Evolutionary conservation across 192 early-diverging fungal species (phyloP).

Genomic region (Coemansia asiatica): DNA sequence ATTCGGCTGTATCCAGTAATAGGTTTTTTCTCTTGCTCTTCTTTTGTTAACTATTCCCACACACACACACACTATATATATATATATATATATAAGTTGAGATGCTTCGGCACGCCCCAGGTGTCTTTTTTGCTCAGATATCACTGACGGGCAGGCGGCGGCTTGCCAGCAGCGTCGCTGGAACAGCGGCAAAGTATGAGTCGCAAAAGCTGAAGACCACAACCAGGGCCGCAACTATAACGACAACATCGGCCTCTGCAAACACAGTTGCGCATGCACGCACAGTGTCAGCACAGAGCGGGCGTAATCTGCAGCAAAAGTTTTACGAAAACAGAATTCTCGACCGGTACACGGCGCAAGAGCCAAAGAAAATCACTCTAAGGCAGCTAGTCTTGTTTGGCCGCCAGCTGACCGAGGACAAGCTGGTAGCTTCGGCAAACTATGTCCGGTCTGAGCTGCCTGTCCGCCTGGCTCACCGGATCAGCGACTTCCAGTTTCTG

Average conservation of each 20-base stretch:
- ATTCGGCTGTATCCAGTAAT: too few relatives aligned
- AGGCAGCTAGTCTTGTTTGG: slow-evolving; percentile 92
- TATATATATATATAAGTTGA: too few relatives aligned
- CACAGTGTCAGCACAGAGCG: slow-evolving; percentile 17
- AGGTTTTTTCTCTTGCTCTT: background rate
- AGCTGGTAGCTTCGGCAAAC: slow-evolving; percentile 83
- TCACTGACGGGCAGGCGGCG: slow-evolving; percentile 4
- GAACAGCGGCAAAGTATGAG: background rate
- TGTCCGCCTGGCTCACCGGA: slow-evolving; percentile 86
- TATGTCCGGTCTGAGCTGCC: slow-evolving; percentile 89
- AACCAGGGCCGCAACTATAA: background rate
- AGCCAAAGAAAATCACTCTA: slow-evolving; percentile 78
- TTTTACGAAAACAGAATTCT: slow-evolving; percentile 93
- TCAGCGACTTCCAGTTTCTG: slow-evolving; percentile 88
- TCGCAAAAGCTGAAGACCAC: slow-evolving; percentile 18
- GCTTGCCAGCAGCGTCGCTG: slow-evolving; percentile 5
- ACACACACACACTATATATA: too few relatives aligned
- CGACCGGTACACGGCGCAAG: slow-evolving; percentile 78
- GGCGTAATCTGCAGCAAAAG: slow-evolving; percentile 59
- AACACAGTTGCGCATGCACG: slow-evolving; percentile 12
- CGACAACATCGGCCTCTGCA: background rate
- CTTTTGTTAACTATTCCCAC: background rate
- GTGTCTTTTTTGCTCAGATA: background rate
- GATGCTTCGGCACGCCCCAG: slow-evolving; percentile 9
- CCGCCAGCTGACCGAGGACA: slow-evolving; percentile 78